Evolutionary conservation across 2,329 filamentous ascomycete species (phyloP), one percentile per base, ranked within the genome.

Genomic region (Nothophaeocryptopus gaeumannii): DNA sequence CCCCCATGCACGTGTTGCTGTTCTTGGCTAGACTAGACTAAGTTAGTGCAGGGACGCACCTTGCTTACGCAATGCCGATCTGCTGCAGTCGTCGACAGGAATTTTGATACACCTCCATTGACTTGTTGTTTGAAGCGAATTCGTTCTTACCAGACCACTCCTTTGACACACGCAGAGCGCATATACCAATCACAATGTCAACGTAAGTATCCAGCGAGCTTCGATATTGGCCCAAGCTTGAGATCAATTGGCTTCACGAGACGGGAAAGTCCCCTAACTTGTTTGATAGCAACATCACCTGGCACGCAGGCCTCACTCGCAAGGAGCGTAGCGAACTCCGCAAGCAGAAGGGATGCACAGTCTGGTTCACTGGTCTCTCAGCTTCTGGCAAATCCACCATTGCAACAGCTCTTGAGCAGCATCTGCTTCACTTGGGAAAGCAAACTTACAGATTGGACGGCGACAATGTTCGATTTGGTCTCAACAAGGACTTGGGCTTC

Each of bases 401-500:
- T 56, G 93, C 93, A 47, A 95, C 89, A 2, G 93, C 93, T 12
- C 87, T 99, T 35, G 93, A 99, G 78, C 92, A 96, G 77, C 90
- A 96, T 72, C 85, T 99, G 31, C 83, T 99, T 48, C 90, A 95
- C 71, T 80, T 89, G 9, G 86, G 85, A 37, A 77, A 93, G 44
- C 77, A 85, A 48, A 88, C 91, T 53, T 99, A 99, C 81, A 85
- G 93, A 45, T 85, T 99, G 29, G 93, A 99, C 73, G 93, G 92
- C 66, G 93, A 99, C 81, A 99, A 99, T 74, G 86, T 99, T 60
- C 92, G 93, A 54, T 96, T 97, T 76, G 93, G 93, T 12, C 80
- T 99, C 61, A 99, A 97, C 83, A 95, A 95, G 74, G 92, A 97
- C 76, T 81, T 99, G 9, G 92, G 92, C 12, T 99, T 97, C 78